Evolutionary conservation across 2,329 filamentous ascomycete species (phyloP), one percentile per base, ranked within the genome.

Genomic region (Metarhizium robertsii): DNA sequence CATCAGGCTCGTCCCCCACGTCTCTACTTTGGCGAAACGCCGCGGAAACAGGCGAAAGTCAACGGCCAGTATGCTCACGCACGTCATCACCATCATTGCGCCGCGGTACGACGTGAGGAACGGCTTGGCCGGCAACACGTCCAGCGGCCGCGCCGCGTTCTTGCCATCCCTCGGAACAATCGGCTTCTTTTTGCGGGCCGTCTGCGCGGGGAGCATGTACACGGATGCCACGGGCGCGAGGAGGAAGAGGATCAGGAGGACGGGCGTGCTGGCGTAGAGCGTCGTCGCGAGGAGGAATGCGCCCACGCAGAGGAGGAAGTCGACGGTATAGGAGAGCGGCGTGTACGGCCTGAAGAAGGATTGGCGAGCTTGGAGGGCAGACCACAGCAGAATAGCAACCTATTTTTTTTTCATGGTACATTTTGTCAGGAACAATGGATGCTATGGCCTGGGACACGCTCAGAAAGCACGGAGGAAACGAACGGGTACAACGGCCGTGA

Each of bases 1-100:
- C 94, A 99, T 99, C 59, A 99, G 75, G n/a, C 92, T 97, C 1
- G 92, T 96, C 54, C 94, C 94, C 90, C 94, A 99, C n/a, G 90
- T 96, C 72, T 99, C 94, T 2, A 95, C 94, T 75, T 99, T 99
- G 56, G 91, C 94, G 68, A 97, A 97, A 36, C 94, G 86, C 32
- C 94, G 84, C 2, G 94, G 94, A 65, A 99, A 99, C 57, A 96
- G 78, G 18, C 80, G 84, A 68, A 99, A 99, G 71, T 99, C 94
- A 53, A 99, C 94, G 16, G 94, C 94, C n/a, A 99, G 80, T 62
- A 99, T 97, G 53, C 90, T 89, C 49, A 94, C 74, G 66, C 90
- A 95, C 7, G 94, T 99, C 61, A 88, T 80, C 52, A 95, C 79
- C 79, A 99, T 84, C 91, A 99, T 95, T 52, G 84, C 83, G 2